phyloP scores from a whole-genome alignment of 176 grass and related monocot species.

The Leersia perrieri region DNA sequence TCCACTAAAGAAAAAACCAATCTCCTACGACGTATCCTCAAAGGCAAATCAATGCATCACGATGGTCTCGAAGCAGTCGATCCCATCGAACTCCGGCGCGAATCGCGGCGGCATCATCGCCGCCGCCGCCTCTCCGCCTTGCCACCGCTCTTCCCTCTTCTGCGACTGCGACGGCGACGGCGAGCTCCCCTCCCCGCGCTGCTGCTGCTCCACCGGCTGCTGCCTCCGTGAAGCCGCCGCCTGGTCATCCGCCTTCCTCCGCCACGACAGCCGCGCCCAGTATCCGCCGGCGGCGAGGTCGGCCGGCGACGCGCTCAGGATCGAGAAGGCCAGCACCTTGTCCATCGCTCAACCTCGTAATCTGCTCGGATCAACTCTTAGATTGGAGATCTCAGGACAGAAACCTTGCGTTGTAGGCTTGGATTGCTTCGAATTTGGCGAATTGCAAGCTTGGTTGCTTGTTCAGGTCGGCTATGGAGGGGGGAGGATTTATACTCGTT shows the following conservation, averaged over 20 bases:
- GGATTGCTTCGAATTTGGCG: not conserved
- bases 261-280: slow-evolving; percentile 28
- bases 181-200: not conserved
- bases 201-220: not conserved
- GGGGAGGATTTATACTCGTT: not conserved
- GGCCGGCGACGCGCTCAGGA: slow-evolving; percentile 50
- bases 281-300: slow-evolving; percentile 15
- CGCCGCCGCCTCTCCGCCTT: not conserved
- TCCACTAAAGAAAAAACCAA: not conserved
- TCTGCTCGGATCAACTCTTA: not conserved
- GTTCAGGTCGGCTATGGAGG: not conserved
- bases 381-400: no score
- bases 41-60: slow-evolving; percentile 35
- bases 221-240: not conserved
- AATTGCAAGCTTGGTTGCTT: not conserved
- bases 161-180: not conserved
- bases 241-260: not conserved
- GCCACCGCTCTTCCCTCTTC: not conserved
- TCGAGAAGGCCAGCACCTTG: slow-evolving; percentile 60
- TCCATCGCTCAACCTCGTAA: no score
- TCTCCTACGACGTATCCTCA: no score
- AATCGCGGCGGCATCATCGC: slow-evolving; percentile 23
- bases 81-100: slow-evolving; percentile 69
- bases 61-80: slow-evolving; percentile 80
- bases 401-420: not conserved